Conservation (phyloP, 108 stramenopile species). For the Cyclotella baltica region DNA sequence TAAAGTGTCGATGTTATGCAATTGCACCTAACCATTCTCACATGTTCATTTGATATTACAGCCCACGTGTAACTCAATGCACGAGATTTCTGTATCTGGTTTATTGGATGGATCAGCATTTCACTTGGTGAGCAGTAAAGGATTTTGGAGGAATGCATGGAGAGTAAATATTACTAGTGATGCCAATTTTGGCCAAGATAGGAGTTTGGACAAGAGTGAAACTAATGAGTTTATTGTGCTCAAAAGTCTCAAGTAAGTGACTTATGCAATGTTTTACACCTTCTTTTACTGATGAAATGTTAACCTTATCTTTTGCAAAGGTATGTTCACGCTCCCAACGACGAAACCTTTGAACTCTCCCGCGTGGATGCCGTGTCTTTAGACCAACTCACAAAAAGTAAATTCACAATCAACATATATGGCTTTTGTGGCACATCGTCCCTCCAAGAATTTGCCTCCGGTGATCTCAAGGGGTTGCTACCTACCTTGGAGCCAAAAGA, state of each 20-base stretch:
- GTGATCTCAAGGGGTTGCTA: slow-evolving; percentile 42
- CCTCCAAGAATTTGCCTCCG: slow-evolving; percentile 57
- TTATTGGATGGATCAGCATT: slow-evolving; percentile 33
- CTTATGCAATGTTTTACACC: not conserved
- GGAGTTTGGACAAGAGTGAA: not conserved
- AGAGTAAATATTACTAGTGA: slow-evolving; percentile 38
- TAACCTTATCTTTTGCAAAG: slow-evolving; percentile 13
- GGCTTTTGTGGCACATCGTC: slow-evolving; percentile 78
- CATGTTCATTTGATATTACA: not conserved
- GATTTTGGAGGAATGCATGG: slow-evolving; percentile 64
- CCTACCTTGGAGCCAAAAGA: slow-evolving; percentile 42
- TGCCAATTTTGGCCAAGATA: not conserved
- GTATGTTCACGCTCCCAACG: slow-evolving; percentile 51
- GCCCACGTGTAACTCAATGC: slow-evolving; percentile 58
- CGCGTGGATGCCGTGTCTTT: slow-evolving; percentile 86
- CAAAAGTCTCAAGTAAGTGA: slow-evolving; percentile 54
- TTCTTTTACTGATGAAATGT: not conserved
- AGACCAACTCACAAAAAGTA: slow-evolving; percentile 72
- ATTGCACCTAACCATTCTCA: not conserved
- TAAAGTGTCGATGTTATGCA: not conserved
- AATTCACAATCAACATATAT: slow-evolving; percentile 75
- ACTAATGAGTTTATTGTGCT: slow-evolving; percentile 35
- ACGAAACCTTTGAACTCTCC: slow-evolving; percentile 81
- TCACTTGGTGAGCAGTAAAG: slow-evolving; percentile 50
- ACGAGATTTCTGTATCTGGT: slow-evolving; percentile 37